These are phyloP conservation scores for Lasiodiplodia sp. DNA, from an alignment of 2,329 filamentous ascomycete species.

Conservation along the genomic window DNA sequence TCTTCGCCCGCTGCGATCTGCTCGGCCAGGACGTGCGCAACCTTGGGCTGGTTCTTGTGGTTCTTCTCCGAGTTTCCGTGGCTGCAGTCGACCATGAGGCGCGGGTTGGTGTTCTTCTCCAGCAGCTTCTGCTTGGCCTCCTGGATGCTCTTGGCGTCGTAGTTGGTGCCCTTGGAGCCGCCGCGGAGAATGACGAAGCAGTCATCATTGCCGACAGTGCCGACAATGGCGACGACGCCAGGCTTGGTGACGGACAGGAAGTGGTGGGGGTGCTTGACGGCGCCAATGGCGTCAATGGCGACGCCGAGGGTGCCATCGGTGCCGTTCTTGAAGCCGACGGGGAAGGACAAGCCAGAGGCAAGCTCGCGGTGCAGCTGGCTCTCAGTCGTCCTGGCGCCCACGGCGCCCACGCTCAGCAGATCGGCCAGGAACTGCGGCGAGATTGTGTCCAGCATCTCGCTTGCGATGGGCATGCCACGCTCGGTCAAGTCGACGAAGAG, in stretches of 20 bases:
- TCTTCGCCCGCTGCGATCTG: slow-evolving; percentile 87
- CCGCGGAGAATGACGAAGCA: slow-evolving; percentile 96
- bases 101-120: slow-evolving; percentile 75
- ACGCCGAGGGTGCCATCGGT: slow-evolving; percentile 91
- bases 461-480: slow-evolving; percentile 94
- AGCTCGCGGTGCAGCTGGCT: slow-evolving; percentile 94
- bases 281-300: slow-evolving; percentile 93
- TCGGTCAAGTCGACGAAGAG: slow-evolving; percentile 91
- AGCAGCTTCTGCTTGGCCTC: slow-evolving; percentile 81
- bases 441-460: slow-evolving; percentile 98
- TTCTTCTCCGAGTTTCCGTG: slow-evolving; percentile 97
- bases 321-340: slow-evolving; percentile 99
- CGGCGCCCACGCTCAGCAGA: slow-evolving; percentile 86
- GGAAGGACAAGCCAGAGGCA: slow-evolving; percentile 92
- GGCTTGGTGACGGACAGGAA: slow-evolving; percentile 98
- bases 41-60: slow-evolving; percentile 96
- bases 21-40: slow-evolving; percentile 79
- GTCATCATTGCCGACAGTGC: slow-evolving; percentile 93
- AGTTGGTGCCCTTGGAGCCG: slow-evolving; percentile 93
- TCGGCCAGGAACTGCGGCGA: slow-evolving; percentile 97
- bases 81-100: slow-evolving; percentile 97
- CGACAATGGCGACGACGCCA: slow-evolving; percentile 91
- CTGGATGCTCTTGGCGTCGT: slow-evolving; percentile 82
- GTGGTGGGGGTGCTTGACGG: slow-evolving; percentile 90
- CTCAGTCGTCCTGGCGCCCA: slow-evolving; percentile 96